phyloP scores from a whole-genome alignment of 768 basidiomycete genomes.

The Phanerochaete sordida region DNA sequence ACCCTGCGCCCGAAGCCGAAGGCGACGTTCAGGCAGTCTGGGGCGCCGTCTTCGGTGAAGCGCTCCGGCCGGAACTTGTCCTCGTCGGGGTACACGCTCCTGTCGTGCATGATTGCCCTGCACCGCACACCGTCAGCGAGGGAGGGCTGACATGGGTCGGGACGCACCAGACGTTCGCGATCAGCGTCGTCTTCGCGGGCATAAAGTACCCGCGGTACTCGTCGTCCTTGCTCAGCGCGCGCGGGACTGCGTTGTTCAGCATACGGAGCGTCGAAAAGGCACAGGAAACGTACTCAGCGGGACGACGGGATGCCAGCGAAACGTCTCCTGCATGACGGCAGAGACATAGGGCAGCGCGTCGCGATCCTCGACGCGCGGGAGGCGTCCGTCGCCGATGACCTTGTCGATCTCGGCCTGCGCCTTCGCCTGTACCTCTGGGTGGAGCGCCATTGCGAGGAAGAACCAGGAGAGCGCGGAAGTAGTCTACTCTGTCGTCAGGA shows the following conservation, averaged over 20 bases:
- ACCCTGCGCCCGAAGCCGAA: slow-evolving; percentile 10
- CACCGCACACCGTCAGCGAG: neutral
- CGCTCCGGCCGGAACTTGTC: slow-evolving; percentile 1
- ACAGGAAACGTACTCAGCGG: neutral
- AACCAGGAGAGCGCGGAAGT: neutral
- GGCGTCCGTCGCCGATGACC: slow-evolving; percentile 18
- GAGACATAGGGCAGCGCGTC: slow-evolving; percentile 24
- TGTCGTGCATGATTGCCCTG: neutral
- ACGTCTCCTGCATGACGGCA: slow-evolving; percentile 22
- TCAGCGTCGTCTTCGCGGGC: no score
- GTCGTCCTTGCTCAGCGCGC: no score
- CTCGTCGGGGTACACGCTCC: neutral
- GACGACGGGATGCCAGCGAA: slow-evolving; percentile 25
- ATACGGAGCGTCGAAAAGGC: no score
- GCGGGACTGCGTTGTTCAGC: no score
- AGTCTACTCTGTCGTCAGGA: neutral
- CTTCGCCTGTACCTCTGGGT: slow-evolving; percentile 16
- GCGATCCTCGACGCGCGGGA: slow-evolving; percentile 21
- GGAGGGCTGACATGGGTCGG: no score
- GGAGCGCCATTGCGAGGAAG: slow-evolving; percentile 16
- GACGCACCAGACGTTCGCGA: no score
- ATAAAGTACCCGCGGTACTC: no score
- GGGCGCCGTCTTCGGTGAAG: neutral
- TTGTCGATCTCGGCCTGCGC: slow-evolving; percentile 16
- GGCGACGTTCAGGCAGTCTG: neutral